phyloP scores from a whole-genome alignment of 2,329 filamentous ascomycete genomes.

The Pseudopyricularia cyperi region DNA sequence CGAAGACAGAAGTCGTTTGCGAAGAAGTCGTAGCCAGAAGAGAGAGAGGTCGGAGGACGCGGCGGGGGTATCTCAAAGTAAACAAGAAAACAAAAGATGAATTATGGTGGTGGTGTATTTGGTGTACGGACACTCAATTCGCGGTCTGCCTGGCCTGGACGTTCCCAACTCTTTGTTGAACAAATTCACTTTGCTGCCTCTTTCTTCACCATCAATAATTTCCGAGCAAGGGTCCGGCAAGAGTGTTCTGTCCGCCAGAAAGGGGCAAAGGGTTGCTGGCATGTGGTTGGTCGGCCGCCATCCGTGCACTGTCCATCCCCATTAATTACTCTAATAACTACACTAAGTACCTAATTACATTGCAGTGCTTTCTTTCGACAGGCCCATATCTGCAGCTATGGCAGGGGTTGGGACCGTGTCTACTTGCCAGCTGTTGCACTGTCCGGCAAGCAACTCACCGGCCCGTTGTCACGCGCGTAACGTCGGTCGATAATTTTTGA shows the following conservation, averaged over 20 bases:
- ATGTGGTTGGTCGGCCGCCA: slow-evolving; percentile 4
- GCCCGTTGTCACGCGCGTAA: neutral
- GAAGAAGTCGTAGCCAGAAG: neutral
- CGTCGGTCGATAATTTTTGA: neutral
- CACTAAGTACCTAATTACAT: no score
- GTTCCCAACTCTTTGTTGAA: neutral
- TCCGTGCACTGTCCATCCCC: slow-evolving; percentile 1
- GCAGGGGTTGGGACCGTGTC: neutral
- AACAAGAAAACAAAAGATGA: neutral
- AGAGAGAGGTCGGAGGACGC: no score
- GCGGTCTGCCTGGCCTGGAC: neutral
- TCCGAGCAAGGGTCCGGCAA: slow-evolving; percentile 19
- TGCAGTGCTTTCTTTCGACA: neutral
- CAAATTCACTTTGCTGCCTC: slow-evolving; percentile 20
- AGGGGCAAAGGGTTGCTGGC: slow-evolving; percentile 6
- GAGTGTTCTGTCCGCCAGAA: slow-evolving; percentile 6
- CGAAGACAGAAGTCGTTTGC: neutral
- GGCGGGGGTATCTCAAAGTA: neutral
- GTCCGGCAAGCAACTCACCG: neutral
- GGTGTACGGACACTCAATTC: no score
- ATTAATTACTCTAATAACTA: no score
- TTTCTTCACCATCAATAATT: slow-evolving; percentile 32
- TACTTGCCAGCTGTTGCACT: neutral
- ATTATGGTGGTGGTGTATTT: no score
- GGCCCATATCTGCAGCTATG: neutral